A percentile compares a stretch with the other conserved stretches of the same genome.
Evolutionary conservation across 2,329 filamentous ascomycete species (phyloP).

Genomic region (Lecanicillium sp.): DNA sequence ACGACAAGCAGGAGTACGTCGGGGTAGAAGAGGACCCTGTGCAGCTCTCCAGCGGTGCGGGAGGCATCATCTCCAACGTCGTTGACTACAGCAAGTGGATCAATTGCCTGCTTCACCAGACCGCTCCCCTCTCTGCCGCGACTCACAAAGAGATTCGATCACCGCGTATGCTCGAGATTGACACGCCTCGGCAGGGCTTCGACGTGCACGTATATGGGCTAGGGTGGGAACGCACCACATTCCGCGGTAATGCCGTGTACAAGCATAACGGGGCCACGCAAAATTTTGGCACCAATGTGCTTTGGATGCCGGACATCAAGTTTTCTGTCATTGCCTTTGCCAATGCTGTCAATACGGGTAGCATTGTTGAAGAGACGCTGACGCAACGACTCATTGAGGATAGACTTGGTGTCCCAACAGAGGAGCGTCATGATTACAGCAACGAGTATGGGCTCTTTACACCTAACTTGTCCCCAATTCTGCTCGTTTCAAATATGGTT

Average conservation of each 20-base stretch:
- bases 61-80: conserved; percentile 36
- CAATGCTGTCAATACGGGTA: conserved; percentile 34
- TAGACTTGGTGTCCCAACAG: conserved; percentile 3
- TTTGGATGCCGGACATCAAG: conserved; percentile 23
- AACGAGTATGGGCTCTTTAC: conserved; percentile 3
- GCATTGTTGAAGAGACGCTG: conserved; percentile 13
- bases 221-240: conserved; percentile 20
- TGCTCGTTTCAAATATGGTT: too few species aligned
- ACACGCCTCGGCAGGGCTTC: conserved; percentile 3
- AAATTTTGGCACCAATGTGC: conserved; percentile 18
- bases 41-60: conserved; percentile 30
- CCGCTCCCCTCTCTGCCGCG: conserved; percentile 15
- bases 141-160: conserved; percentile 20
- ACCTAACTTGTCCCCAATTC: too few species aligned
- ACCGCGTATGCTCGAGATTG: conserved; percentile 23
- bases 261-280: conserved; percentile 21
- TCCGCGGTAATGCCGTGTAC: conserved; percentile 19
- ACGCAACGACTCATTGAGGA: conserved; percentile 14
- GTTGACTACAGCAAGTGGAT: conserved; percentile 46
- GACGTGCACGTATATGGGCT: conserved; percentile 17
- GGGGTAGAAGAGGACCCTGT: conserved; percentile 19
- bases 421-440: conserved; percentile 11
- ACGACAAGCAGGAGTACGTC: conserved; percentile 14
- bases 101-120: conserved; percentile 32
- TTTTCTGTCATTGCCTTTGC: conserved; percentile 23